Base-by-base conservation (phyloP, 2,329 filamentous ascomycete genomes). In the Pyrenophora teres region DNA sequence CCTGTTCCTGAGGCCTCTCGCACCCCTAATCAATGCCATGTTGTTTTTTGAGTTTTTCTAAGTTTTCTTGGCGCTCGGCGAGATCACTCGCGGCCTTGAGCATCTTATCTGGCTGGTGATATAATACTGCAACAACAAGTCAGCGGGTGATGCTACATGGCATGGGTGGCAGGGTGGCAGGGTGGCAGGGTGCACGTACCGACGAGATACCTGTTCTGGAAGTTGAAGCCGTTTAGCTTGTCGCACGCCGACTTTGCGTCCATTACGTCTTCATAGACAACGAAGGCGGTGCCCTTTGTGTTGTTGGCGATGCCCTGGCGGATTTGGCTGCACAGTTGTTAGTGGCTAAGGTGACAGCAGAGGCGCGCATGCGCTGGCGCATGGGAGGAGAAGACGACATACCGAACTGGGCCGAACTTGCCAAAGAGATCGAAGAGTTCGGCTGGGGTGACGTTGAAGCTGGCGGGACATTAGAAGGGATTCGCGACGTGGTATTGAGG, bases 181-280 rank as follows among this genome's bases (percentile, higher is more conserved):
- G 23, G 23, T 9, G 23, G 7, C 6, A 25, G 2, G 23, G 18
- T 16, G 46, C 36, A 41, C 90, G 57, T 85, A 95, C 91, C 92
- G 72, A 99, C 94, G 68, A 99, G 90, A 79, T 99, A 99, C 75
- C 94, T 89, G 80, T 93, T 96, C 82, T 99, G 94, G 78, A 99
- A 99, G 82, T 99, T 99, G 87, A 96, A 99, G 75, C 94, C 94
- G 82, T 99, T 99, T 76, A 99, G 83, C 82, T 97, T 97, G 82
- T 99, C 94, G 83, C 94, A 97, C 73, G 94, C 94, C 79, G 92
- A 88, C 81, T 99, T 99, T 65, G 94, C 92, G 83, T 99, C 94
- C 84, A 94, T 89, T 66, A 97, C 93, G 83, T 99, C 94, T 79
- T 97, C 94, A 83, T 97, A 99, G 78, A 99, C 94, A 68, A 99